Percentiles rank a stretch among this genome's conserved stretches.
phyloP scores from a whole-genome alignment of 768 basidiomycete genomes.

The Daedalea quercina region DNA sequence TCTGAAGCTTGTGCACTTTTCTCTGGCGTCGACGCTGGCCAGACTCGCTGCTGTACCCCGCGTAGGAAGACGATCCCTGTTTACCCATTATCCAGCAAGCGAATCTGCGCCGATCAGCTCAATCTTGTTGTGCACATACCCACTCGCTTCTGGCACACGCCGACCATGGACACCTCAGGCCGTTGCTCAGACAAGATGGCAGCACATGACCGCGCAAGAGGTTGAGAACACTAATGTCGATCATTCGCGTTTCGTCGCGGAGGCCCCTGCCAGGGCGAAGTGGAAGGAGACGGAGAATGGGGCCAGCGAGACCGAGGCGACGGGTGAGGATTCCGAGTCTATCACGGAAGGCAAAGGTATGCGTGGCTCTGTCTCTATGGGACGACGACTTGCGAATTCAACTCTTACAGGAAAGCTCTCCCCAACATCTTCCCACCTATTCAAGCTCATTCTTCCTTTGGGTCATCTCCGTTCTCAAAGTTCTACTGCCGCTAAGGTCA shows the following conservation, averaged over 20 bases:
- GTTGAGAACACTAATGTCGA: conserved; percentile 31
- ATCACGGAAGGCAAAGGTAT: conserved; percentile 29
- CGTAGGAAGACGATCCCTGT: too few species aligned
- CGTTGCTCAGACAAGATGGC: not conserved
- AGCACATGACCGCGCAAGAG: conserved; percentile 8
- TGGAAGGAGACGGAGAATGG: conserved; percentile 17
- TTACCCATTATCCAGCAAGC: too few species aligned
- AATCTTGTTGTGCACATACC: too few species aligned
- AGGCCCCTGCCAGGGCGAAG: conserved; percentile 26
- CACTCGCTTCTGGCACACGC: too few species aligned
- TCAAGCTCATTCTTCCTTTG: conserved; percentile 57
- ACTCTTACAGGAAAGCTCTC: conserved; percentile 44
- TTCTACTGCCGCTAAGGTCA: conserved; percentile 17
- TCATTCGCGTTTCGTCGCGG: conserved; percentile 39
- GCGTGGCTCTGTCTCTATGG: conserved; percentile 1
- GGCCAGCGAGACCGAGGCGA: conserved; percentile 6
- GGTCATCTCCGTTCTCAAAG: conserved; percentile 16
- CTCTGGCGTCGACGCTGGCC: too few species aligned
- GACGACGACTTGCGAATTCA: not conserved
- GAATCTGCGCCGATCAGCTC: too few species aligned
- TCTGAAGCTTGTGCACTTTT: too few species aligned
- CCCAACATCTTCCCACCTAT: conserved; percentile 57
- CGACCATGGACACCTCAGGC: too few species aligned
- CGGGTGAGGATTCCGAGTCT: conserved; percentile 17
- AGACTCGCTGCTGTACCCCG: too few species aligned